These are phyloP conservation scores for Candida argentea DNA, from an alignment of 805 yeast genomes.

Conservation along the genomic window DNA sequence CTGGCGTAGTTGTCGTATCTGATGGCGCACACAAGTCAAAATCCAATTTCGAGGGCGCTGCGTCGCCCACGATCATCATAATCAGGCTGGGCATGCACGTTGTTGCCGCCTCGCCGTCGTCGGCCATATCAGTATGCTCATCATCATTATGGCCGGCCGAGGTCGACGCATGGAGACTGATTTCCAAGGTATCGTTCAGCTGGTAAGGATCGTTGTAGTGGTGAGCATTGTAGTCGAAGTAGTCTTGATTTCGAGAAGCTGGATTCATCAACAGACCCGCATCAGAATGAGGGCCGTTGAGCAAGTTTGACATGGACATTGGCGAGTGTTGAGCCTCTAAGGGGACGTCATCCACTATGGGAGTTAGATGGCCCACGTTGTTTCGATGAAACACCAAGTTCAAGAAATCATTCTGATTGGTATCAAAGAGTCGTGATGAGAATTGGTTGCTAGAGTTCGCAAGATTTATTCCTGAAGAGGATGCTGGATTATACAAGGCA, in stretches of 20 bases:
- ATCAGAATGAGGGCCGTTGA: conserved; percentile 5
- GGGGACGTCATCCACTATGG: no score
- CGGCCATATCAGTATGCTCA: conserved; percentile 23
- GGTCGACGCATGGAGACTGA: conserved; percentile 33
- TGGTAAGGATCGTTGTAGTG: conserved; percentile 30
- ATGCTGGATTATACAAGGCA: not conserved
- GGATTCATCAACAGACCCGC: conserved; percentile 10
- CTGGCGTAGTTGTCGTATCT: conserved; percentile 7
- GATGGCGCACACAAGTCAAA: conserved; percentile 27
- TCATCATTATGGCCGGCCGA: conserved; percentile 12
- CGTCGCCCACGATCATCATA: conserved; percentile 39
- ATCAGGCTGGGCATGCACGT: conserved; percentile 43
- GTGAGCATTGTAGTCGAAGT: conserved; percentile 29
- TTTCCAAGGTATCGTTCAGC: conserved; percentile 27
- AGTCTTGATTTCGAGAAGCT: conserved; percentile 25
- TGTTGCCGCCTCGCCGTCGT: conserved; percentile 16
- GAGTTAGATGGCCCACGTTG: no score
- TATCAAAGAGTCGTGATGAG: conserved; percentile 5
- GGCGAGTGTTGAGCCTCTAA: not conserved
- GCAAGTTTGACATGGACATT: conserved; percentile 10
- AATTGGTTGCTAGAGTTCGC: conserved; percentile 2
- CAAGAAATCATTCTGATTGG: conserved; percentile 37
- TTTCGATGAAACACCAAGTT: conserved; percentile 44
- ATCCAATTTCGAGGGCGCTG: conserved; percentile 30
- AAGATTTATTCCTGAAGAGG: not conserved